Percentiles rank a stretch among this genome's conserved stretches.
phyloP scores from a whole-genome alignment of 129 eudicot species.

The Solidago caesia region DNA sequence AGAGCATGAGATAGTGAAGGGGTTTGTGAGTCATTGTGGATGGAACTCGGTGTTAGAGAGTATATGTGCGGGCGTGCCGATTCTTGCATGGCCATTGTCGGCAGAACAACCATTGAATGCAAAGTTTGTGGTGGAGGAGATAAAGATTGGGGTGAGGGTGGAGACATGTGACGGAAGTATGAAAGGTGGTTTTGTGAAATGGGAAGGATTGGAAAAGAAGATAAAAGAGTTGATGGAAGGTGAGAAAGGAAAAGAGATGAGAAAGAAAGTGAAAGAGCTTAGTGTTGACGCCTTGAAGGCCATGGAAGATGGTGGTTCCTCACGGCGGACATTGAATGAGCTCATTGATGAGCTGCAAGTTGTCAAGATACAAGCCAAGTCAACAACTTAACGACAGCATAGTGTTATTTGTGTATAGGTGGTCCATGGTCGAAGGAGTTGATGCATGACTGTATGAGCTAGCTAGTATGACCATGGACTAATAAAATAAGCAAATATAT shows the following conservation, averaged over 20 bases:
- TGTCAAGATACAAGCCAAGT: no score
- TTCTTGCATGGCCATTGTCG: slow-evolving; percentile 32
- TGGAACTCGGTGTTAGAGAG: slow-evolving; percentile 41
- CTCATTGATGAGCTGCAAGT: slow-evolving; percentile 28
- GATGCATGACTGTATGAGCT: no score
- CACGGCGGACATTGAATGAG: slow-evolving; percentile 31
- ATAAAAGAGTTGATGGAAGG: slow-evolving; percentile 51
- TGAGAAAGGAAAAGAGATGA: slow-evolving; percentile 34
- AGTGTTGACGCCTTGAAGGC: slow-evolving; percentile 30
- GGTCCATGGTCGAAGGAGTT: no score
- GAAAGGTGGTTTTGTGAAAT: slow-evolving; percentile 41
- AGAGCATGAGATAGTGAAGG: slow-evolving; percentile 27
- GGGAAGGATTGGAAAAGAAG: slow-evolving; percentile 33
- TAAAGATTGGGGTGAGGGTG: slow-evolving; percentile 34
- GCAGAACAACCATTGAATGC: slow-evolving; percentile 46
- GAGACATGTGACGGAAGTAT: slow-evolving; percentile 33
- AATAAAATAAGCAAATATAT: no score
- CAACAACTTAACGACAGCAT: no score
- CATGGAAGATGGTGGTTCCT: slow-evolving; percentile 39
- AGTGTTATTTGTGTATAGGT: no score
- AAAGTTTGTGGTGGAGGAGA: slow-evolving; percentile 27
- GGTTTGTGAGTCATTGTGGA: slow-evolving; percentile 41
- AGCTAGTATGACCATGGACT: no score
- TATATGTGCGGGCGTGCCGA: slow-evolving; percentile 32
- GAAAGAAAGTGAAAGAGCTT: slow-evolving; percentile 36